A percentile compares a stretch with the other conserved stretches of the same genome.
Conservation (phyloP, 2,329 filamentous ascomycete species). For the Trichophyton schoenleinii region DNA sequence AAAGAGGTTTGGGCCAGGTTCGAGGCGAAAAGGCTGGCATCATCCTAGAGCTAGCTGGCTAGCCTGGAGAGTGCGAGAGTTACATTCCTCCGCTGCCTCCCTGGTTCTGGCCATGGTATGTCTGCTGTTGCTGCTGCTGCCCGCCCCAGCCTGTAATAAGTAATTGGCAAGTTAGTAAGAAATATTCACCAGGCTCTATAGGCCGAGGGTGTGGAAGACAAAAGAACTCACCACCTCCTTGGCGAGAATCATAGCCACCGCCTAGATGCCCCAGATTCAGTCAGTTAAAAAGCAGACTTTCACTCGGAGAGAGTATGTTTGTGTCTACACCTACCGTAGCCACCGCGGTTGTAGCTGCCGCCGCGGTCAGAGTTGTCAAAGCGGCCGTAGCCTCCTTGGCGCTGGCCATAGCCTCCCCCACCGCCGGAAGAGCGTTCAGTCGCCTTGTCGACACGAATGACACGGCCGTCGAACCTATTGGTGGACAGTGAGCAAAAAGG, state of each 20-base stretch:
- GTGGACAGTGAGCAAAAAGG: conserved; percentile 3
- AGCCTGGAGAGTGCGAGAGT: not conserved
- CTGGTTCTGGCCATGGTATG: conserved; percentile 8
- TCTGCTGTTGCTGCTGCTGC: conserved; percentile 6
- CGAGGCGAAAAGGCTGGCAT: not conserved
- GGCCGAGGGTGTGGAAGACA: not conserved
- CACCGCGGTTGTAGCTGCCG: conserved; percentile 18
- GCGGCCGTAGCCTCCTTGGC: conserved; percentile 27
- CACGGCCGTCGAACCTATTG: conserved; percentile 79
- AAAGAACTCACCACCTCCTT: conserved; percentile 19
- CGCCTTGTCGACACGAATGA: conserved; percentile 90
- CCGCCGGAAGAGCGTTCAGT: conserved; percentile 55
- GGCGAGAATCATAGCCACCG: conserved; percentile 19
- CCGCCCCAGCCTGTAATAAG: conserved; percentile 9
- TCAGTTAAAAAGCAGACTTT: not conserved
- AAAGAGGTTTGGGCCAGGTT: not conserved
- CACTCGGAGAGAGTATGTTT: not conserved
- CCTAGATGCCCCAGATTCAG: not conserved
- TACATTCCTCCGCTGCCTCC: conserved; percentile 6
- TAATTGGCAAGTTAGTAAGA: not conserved
- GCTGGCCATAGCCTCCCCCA: conserved; percentile 26
- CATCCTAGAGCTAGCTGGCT: not conserved
- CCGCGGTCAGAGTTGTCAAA: conserved; percentile 25
- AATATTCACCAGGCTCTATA: not conserved
- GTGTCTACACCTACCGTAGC: conserved; percentile 20